Evolutionary conservation across 495 filamentous ascomycete genomes (phyloP).

Genomic region (Hypoxylon intermedium): DNA sequence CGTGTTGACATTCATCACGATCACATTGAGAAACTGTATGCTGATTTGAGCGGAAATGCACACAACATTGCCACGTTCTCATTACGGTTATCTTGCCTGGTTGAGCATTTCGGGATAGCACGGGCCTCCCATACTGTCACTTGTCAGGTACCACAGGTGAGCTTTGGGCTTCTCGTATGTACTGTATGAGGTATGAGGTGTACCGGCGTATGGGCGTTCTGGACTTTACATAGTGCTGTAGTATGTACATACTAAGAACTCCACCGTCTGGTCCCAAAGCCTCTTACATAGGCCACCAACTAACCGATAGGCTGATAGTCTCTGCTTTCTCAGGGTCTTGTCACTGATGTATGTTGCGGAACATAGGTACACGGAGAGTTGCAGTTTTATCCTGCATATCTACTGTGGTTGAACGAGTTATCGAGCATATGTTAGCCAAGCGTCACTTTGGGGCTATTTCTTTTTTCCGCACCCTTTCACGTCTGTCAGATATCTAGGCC

Average conservation of each 20-base stretch:
- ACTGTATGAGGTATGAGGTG: neutral
- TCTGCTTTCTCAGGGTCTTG: constrained; percentile 8
- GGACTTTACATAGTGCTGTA: too few relatives aligned
- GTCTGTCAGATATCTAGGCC: constrained; percentile 24
- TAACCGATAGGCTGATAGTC: neutral
- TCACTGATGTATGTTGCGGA: neutral
- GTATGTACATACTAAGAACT: neutral
- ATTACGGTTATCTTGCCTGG: constrained; percentile 31
- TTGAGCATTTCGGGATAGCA: constrained; percentile 34
- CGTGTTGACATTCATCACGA: neutral
- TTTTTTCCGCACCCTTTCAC: constrained; percentile 15
- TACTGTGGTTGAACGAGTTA: too few relatives aligned
- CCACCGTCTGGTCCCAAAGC: neutral
- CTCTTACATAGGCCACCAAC: neutral
- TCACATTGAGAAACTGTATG: neutral
- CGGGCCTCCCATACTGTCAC: constrained; percentile 33
- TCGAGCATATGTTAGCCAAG: too few relatives aligned
- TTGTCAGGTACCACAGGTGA: constrained; percentile 35
- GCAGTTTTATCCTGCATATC: constrained; percentile 12
- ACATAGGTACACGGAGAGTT: neutral
- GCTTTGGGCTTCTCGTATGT: constrained; percentile 14
- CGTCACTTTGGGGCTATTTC: constrained; percentile 10
- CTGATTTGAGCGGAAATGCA: constrained; percentile 14
- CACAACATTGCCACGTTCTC: constrained; percentile 24
- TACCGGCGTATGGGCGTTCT: constrained; percentile 24